Base-by-base conservation (phyloP, 1,284 basidiomycete species). In the Melampsora americana region DNA sequence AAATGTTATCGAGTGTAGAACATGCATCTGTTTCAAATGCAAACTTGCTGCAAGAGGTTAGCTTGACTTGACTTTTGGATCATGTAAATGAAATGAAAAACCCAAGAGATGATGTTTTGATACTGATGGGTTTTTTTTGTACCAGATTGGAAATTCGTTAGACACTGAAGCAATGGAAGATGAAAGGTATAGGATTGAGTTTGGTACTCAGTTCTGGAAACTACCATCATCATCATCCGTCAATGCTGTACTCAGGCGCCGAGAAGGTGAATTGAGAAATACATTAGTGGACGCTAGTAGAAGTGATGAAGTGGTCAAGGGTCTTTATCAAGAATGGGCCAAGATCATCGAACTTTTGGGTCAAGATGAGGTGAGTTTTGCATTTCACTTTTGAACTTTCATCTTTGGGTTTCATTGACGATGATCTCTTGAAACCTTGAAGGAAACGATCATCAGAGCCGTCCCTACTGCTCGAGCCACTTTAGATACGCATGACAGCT, bases 121-220 rank as follows among this genome's bases (percentile, higher is more conserved):
- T 69, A 16, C 42, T 59, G 48, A 11, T 14, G 2, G n/a, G 20
- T 16, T 5, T 26, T 62, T 32, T 67, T 48, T 67, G 26, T n/a
- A 39, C 0, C n/a, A 77, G 74, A 62, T 77, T 61, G 59, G 59
- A 18, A 66, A 16, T n/a, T 88, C 94, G 16, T 85, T 98, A 12
- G 93, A 95, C 80, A 88, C 88, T 71, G 95, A 98, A 83, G 91
- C 91, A 23, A 90, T 89, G 4, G 92, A 95, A 82, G 93, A 97
- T 80, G 92, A 93, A 64, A 79, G 81, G 26, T 80, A 84, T n/a
- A 79, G 85, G 0, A 79, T 84, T 83, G 86, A 62, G 83, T 89
- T 77, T 86, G 88, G 73, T 85, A 86, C 78, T 66, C 66, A 80
- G 76, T 42, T 78, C 81, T 88, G 61, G 84, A 85, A 77, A 0